Evolutionary conservation across 345 rosid species (phyloP), one percentile per base, ranked within the genome.

Genomic region (Odontarrhena argentea): DNA sequence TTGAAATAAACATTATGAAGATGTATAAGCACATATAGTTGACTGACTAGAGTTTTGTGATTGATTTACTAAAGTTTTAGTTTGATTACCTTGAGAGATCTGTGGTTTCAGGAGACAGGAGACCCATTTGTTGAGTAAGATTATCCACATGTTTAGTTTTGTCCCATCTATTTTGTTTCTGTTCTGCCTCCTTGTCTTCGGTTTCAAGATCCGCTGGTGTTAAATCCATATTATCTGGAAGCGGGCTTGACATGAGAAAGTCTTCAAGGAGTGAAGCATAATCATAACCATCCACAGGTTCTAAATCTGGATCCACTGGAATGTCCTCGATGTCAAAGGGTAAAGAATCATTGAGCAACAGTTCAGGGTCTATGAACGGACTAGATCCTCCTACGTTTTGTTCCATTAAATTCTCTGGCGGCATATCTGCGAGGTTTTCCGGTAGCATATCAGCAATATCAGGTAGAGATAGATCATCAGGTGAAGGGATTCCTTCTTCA

Each of bases 121-220:
- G 96, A 52, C 82, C 90, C 97, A 95, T 87, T 76, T 86, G 90
- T 69, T 84, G 91, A 3, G 96, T 87, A 11, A 91, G 90, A 58
- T 86, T 77, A 77, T 87, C 85, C 88, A 91, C 56, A 67, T 77
- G 79, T 71, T 79, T 75, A 18, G 70, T 37, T 48, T 77, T 79
- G 65, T 74, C 79, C 89, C 89, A 82, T 62, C 74, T 81, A 34
- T 80, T 81, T 55, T 77, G 86, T 18, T 7, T 60, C 35, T 42
- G 55, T 77, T 70, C 78, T 54, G 55, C 55, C 60, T 74, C 83
- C 10, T 60, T 77, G 37, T 58, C 86, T 38, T 63, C 57, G 24
- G 59, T 28, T 65, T 58, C 26, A 56, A 4, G 75, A 24, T 85
- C 91, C 52, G 62, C 64, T 1, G 89, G 74, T 58, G 77, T 67